Evolutionary conservation across 208 protist species (phyloP).

Genomic region (Trypanosoma avium): DNA sequence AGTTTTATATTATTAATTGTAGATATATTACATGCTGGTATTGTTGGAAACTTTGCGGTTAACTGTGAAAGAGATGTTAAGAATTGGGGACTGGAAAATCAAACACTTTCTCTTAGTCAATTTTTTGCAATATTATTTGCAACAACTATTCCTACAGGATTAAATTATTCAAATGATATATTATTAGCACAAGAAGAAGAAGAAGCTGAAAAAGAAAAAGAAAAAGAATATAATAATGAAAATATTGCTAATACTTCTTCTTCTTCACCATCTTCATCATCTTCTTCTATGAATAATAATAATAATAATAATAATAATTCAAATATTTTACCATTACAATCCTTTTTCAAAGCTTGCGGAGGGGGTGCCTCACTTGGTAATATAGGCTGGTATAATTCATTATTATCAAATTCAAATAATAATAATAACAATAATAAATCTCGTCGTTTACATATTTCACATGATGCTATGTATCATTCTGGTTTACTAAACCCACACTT

Average conservation of each 20-base stretch:
- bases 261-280: neutral
- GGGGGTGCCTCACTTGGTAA: neutral
- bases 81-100: constrained; percentile 26
- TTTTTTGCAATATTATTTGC: constrained; percentile 52
- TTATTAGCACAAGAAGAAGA: neutral
- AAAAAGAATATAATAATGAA: neutral
- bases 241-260: constrained; percentile 2
- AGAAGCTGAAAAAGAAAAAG: neutral
- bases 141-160: constrained; percentile 24
- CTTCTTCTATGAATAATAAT: neutral
- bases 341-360: neutral
- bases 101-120: constrained; percentile 53
- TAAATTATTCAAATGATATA: no score
- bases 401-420: neutral
- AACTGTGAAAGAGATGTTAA: constrained; percentile 46
- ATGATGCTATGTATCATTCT: constrained; percentile 42
- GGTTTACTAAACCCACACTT: constrained; percentile 57
- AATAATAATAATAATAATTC: neutral
- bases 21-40: constrained; percentile 36
- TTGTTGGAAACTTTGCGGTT: constrained; percentile 59
- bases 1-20: constrained; percentile 46
- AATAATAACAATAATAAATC: neutral
- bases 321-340: neutral
- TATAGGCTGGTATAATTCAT: constrained; percentile 1
- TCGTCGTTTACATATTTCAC: constrained; percentile 39